Base-by-base conservation (phyloP, 192 early-diverging fungal genomes). In the Hyaloraphidium curvatum region DNA sequence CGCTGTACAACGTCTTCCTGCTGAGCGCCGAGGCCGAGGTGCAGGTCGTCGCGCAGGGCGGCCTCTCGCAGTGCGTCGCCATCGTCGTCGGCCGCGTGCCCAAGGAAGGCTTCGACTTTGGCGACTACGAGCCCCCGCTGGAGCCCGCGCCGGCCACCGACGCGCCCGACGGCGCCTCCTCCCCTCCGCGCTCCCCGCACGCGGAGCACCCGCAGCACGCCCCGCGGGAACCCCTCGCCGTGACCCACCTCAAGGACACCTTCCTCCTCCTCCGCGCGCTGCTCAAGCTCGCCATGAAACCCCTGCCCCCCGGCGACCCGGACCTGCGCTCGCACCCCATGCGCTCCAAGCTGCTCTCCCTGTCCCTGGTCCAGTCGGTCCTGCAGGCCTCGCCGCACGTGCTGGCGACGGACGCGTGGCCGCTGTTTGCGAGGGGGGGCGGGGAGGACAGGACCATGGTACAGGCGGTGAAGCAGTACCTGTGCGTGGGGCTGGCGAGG, bases 211-310 rank as follows among this genome's bases (percentile, higher is more conserved):
- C 1, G 14, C 14, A 48, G 14, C 5, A 48, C 13, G 43, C 26
- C 3, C 40, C 21, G 16, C 26, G 7, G 9, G 43, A 48, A 48
- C 28, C 43, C 14, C 28, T 48, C 26, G 2, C n/a, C n/a, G n/a
- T n/a, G n/a, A 53, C 56, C 35, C 60, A 57, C 29, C 65, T 77
- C 31, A 72, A 75, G 17, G 88, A 94, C 62, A 80, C 86, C 2
- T 87, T 86, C 31, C 63, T 84, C 31, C 80, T 90, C 1, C 76
- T 94, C 61, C 75, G 91, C 7, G 81, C 91, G 3, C 67, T 94
- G 30, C 89, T 86, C 67, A 87, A 86, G 55, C 66, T 91, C 41
- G 86, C 80, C 28, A 91, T 87, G 82, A 89, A 89, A 52, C 67
- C 75, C 22, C 78, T 83, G 39, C 66, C 79, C 9, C 74, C 59